A percentile compares a stretch with the other conserved stretches of the same genome.
These are phyloP conservation scores for Pseudogymnoascus sp. DNA, from an alignment of 2,329 filamentous ascomycete species.

Conservation along the genomic window DNA sequence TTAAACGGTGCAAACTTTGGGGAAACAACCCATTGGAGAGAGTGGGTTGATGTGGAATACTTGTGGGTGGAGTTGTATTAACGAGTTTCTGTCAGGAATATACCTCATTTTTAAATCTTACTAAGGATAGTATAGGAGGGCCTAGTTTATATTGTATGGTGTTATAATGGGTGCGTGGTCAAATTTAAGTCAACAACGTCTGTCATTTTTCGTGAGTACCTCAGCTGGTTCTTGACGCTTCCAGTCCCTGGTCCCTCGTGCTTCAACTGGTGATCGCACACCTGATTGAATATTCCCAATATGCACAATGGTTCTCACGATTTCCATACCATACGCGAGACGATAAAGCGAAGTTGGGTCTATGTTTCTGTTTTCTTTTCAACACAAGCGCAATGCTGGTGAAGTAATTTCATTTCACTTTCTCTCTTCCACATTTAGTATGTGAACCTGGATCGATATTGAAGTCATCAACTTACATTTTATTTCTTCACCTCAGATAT, in stretches of 20 bases:
- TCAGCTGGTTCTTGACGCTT: neutral
- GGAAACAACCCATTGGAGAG: neutral
- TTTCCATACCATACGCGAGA: neutral
- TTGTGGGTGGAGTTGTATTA: slow-evolving; percentile 2
- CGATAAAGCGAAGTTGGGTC: neutral
- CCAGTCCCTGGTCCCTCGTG: neutral
- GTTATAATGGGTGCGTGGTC: neutral
- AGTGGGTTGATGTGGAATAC: slow-evolving; percentile 1
- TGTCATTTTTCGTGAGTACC: neutral
- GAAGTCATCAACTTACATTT: neutral
- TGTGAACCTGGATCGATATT: neutral
- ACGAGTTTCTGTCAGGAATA: neutral
- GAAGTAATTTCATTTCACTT: neutral
- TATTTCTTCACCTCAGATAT: neutral
- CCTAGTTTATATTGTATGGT: neutral
- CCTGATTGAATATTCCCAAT: neutral
- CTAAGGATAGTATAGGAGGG: neutral
- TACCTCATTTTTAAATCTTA: neutral
- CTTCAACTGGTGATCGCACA: neutral
- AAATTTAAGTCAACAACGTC: neutral
- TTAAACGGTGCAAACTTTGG: neutral
- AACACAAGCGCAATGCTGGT: neutral
- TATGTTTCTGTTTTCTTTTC: neutral
- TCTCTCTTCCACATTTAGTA: neutral
- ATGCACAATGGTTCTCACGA: neutral